phyloP scores from a whole-genome alignment of 179 eudicot genomes.

The Beta lomatogona region DNA sequence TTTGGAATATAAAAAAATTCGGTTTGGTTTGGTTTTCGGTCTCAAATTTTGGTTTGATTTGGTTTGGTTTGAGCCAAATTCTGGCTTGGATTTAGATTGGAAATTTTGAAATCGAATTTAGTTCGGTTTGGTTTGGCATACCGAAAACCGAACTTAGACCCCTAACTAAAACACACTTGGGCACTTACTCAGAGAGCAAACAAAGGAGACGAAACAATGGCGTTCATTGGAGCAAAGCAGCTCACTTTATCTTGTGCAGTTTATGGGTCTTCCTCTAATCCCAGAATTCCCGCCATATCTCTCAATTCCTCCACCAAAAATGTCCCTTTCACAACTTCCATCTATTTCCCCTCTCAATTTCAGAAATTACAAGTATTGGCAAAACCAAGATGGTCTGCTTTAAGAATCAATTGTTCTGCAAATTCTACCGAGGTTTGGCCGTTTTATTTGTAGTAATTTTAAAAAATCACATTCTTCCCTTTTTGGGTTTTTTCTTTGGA shows the following conservation, averaged over 20 bases:
- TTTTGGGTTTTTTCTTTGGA: neutral
- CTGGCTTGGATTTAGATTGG: no score
- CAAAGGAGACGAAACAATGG: constrained; percentile 17
- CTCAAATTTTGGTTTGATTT: no score
- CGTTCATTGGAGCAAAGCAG: constrained; percentile 29
- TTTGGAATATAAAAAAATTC: no score
- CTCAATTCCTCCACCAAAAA: constrained; percentile 13
- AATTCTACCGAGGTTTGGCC: constrained; percentile 30
- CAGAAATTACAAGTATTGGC: constrained; percentile 13
- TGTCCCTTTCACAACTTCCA: neutral
- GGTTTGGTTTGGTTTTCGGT: no score
- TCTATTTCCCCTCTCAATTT: neutral
- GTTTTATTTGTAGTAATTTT: neutral
- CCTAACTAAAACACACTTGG: no score
- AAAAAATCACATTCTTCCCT: neutral
- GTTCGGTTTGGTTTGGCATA: no score
- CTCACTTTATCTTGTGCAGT: constrained; percentile 17
- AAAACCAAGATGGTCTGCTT: constrained; percentile 13
- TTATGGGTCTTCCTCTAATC: constrained; percentile 5
- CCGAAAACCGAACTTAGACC: no score
- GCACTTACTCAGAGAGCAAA: neutral
- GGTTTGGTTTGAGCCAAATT: no score
- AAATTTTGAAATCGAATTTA: no score
- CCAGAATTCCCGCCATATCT: constrained; percentile 23
- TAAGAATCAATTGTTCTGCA: constrained; percentile 41